Evolutionary conservation across 306 rosid genomes (phyloP).

Genomic region (Sphenostylis stenocarpa): DNA sequence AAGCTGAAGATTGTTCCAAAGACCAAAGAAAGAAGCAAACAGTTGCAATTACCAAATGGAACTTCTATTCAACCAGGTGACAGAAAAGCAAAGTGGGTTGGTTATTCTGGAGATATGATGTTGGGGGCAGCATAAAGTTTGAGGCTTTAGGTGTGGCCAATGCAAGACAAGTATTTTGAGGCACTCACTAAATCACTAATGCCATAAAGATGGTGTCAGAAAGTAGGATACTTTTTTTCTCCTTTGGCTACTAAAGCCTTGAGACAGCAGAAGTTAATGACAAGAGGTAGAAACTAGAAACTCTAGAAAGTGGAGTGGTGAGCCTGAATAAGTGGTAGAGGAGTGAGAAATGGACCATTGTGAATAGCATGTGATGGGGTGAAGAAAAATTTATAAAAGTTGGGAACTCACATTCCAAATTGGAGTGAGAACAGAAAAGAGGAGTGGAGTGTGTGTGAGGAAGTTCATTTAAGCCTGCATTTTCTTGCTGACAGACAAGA

Average conservation of each 20-base stretch:
- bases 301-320: conserved; percentile 19
- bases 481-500: conserved; percentile 41
- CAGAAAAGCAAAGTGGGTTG: conserved; percentile 32
- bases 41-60: background rate
- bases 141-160: conserved; percentile 34
- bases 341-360: conserved; percentile 23
- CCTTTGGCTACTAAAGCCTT: conserved; percentile 12
- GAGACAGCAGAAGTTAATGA: conserved; percentile 36
- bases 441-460: conserved; percentile 15
- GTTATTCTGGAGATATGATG: conserved; percentile 16
- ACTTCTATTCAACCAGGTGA: conserved; percentile 26
- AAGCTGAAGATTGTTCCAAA: conserved; percentile 22
- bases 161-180: conserved; percentile 34
- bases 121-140: conserved; percentile 23
- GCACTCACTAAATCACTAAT: conserved; percentile 36
- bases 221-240: conserved; percentile 36
- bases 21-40: background rate
- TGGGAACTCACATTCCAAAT: conserved; percentile 34
- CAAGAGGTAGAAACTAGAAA: conserved; percentile 22
- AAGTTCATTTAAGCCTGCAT: conserved; percentile 24
- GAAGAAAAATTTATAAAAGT: conserved; percentile 24
- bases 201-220: conserved; percentile 41
- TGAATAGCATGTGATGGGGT: conserved; percentile 20
- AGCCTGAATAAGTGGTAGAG: conserved; percentile 16
- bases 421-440: background rate